phyloP scores from a whole-genome alignment of 768 basidiomycete genomes.

The Mycena galopus region DNA sequence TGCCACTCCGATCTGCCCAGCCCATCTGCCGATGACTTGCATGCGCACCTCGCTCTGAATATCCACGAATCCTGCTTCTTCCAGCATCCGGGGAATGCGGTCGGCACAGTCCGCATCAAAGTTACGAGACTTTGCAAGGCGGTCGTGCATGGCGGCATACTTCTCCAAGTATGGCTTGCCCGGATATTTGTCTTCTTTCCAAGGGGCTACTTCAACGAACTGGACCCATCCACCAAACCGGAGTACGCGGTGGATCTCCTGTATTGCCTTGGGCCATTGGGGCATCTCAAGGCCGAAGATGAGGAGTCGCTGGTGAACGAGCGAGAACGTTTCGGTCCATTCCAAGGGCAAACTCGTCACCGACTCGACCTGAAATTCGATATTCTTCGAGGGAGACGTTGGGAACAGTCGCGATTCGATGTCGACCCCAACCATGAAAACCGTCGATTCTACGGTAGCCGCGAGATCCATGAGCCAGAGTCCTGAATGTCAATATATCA shows the following conservation, averaged over 20 bases:
- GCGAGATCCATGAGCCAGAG: conserved; percentile 32
- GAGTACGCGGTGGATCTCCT: conserved; percentile 34
- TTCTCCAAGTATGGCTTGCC: conserved; percentile 24
- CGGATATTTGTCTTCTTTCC: conserved; percentile 16
- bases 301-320: conserved; percentile 32
- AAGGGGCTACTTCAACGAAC: conserved; percentile 14
- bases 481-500: not conserved
- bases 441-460: conserved; percentile 11
- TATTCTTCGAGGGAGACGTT: conserved; percentile 6
- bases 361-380: conserved; percentile 21
- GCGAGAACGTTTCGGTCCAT: conserved; percentile 32
- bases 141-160: not conserved
- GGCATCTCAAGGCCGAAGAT: conserved; percentile 20
- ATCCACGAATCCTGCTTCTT: conserved; percentile 31
- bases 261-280: conserved; percentile 29
- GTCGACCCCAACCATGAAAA: conserved; percentile 32
- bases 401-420: conserved; percentile 30
- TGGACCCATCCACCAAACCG: conserved; percentile 33
- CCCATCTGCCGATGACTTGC: conserved; percentile 21
- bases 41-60: conserved; percentile 24
- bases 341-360: conserved; percentile 19
- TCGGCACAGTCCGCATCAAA: conserved; percentile 17
- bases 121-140: conserved; percentile 8
- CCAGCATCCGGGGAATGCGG: conserved; percentile 31
- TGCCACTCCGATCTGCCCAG: conserved; percentile 21